phyloP scores from a whole-genome alignment of 2,329 filamentous ascomycete species.

The Penicillium glabrum region DNA sequence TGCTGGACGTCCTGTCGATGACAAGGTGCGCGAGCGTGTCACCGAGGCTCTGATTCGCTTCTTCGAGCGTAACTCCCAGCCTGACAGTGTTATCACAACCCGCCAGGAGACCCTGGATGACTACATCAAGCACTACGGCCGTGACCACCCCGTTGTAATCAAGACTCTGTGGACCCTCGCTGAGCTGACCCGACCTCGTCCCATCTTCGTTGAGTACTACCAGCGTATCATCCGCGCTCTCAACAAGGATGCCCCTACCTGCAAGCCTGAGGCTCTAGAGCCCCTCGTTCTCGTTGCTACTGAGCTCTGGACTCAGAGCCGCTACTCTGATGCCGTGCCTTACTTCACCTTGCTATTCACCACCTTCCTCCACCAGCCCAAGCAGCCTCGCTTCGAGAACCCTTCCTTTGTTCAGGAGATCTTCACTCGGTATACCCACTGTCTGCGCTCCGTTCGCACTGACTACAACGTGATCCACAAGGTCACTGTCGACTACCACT shows the following conservation, averaged over 20 bases:
- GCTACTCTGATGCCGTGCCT: conserved; percentile 37
- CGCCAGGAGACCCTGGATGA: conserved; percentile 42
- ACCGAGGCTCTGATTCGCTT: conserved; percentile 32
- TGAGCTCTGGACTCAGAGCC: conserved; percentile 40
- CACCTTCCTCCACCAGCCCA: conserved; percentile 38
- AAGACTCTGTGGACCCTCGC: conserved; percentile 38
- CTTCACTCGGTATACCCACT: conserved; percentile 37
- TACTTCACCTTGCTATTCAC: conserved; percentile 38
- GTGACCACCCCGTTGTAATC: conserved; percentile 36
- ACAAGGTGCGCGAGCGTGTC: conserved; percentile 30
- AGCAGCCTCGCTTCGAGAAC: conserved; percentile 35
- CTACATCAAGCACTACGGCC: conserved; percentile 35
- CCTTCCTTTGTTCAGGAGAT: conserved; percentile 32
- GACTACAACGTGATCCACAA: conserved; percentile 35
- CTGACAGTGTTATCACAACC: conserved; percentile 37
- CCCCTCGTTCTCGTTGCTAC: conserved; percentile 38
- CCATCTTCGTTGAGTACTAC: conserved; percentile 41
- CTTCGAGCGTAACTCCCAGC: conserved; percentile 31
- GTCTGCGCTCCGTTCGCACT: conserved; percentile 34
- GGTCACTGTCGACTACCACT: conserved; percentile 34
- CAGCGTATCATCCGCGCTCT: conserved; percentile 36
- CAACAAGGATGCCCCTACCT: conserved; percentile 38
- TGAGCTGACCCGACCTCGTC: conserved; percentile 36
- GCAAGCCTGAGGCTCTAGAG: conserved; percentile 40
- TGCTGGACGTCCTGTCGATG: conserved; percentile 27